Conservation (phyloP, 2,329 filamentous ascomycete genomes). For the Hypoxylon sp. region DNA sequence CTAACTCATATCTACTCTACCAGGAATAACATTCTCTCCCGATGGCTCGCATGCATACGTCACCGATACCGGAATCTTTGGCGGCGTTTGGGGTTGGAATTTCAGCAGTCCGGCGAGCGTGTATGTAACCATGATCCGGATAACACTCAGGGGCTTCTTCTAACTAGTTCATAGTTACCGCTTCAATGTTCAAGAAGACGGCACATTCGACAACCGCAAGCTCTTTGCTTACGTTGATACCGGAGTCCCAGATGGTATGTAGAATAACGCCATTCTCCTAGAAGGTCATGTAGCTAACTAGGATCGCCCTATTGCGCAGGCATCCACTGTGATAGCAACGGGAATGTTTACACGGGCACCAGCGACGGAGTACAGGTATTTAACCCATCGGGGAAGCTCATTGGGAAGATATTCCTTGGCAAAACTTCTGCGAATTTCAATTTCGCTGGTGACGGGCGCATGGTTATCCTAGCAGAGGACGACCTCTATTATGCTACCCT, state of each 20-base stretch:
- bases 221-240: slow-evolving; percentile 70
- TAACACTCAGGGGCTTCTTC: not conserved
- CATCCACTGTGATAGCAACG: slow-evolving; percentile 68
- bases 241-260: slow-evolving; percentile 71
- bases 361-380: slow-evolving; percentile 68
- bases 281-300: not conserved
- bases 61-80: slow-evolving; percentile 68
- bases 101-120: slow-evolving; percentile 62
- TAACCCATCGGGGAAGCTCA: slow-evolving; percentile 63
- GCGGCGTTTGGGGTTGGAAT: slow-evolving; percentile 61
- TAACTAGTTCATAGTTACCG: slow-evolving; percentile 58
- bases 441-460: slow-evolving; percentile 60
- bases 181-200: slow-evolving; percentile 62
- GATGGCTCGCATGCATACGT: slow-evolving; percentile 68
- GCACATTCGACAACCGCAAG: slow-evolving; percentile 63
- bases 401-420: slow-evolving; percentile 71
- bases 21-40: slow-evolving; percentile 69
- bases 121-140: slow-evolving; percentile 54
- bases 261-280: not conserved
- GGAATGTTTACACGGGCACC: slow-evolving; percentile 68
- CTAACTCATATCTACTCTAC: not conserved
- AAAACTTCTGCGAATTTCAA: slow-evolving; percentile 64
- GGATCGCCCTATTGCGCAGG: slow-evolving; percentile 57
- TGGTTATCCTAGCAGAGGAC: slow-evolving; percentile 61
- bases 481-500: slow-evolving; percentile 59